Conservation (phyloP, 2,329 filamentous ascomycete genomes). For the Microdochium paspali region DNA sequence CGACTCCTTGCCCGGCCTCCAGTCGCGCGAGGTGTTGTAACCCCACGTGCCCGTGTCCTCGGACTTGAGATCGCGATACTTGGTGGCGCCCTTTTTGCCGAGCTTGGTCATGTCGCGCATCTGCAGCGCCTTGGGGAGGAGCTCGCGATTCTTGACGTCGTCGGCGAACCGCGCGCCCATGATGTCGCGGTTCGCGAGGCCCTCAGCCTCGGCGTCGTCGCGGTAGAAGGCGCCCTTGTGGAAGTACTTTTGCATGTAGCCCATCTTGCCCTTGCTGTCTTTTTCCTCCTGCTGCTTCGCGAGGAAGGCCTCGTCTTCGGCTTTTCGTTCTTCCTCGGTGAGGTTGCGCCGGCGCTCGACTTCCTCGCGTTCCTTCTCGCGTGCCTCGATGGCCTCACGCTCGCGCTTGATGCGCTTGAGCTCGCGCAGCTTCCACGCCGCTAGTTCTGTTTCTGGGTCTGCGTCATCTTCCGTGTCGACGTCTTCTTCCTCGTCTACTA, state of each 20-base stretch:
- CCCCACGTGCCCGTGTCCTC: slow-evolving; percentile 93
- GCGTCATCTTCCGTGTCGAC: slow-evolving; percentile 84
- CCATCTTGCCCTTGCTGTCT: slow-evolving; percentile 68
- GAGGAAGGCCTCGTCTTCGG: slow-evolving; percentile 74
- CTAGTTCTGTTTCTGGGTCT: slow-evolving; percentile 80
- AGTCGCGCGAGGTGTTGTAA: slow-evolving; percentile 35
- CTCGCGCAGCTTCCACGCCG: slow-evolving; percentile 91
- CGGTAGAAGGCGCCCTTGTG: slow-evolving; percentile 96
- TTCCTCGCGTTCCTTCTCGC: slow-evolving; percentile 80
- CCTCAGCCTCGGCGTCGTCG: slow-evolving; percentile 66
- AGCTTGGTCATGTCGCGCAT: slow-evolving; percentile 89
- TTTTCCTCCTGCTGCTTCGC: slow-evolving; percentile 74
- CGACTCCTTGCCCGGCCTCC: slow-evolving; percentile 15
- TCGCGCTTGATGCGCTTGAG: slow-evolving; percentile 81
- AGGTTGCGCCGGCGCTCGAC: slow-evolving; percentile 81
- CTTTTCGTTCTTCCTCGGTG: slow-evolving; percentile 74
- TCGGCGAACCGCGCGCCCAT: slow-evolving; percentile 80
- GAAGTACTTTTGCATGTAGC: slow-evolving; percentile 91
- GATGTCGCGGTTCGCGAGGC: slow-evolving; percentile 70
- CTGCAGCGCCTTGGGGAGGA: slow-evolving; percentile 85
- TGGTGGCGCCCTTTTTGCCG: slow-evolving; percentile 82
- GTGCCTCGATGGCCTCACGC: slow-evolving; percentile 71
- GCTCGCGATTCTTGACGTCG: slow-evolving; percentile 71
- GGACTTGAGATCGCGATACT: slow-evolving; percentile 76
- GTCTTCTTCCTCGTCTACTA: slow-evolving; percentile 57